Evolutionary conservation across 2,329 filamentous ascomycete species (phyloP).

Genomic region (Talaromyces sp.): DNA sequence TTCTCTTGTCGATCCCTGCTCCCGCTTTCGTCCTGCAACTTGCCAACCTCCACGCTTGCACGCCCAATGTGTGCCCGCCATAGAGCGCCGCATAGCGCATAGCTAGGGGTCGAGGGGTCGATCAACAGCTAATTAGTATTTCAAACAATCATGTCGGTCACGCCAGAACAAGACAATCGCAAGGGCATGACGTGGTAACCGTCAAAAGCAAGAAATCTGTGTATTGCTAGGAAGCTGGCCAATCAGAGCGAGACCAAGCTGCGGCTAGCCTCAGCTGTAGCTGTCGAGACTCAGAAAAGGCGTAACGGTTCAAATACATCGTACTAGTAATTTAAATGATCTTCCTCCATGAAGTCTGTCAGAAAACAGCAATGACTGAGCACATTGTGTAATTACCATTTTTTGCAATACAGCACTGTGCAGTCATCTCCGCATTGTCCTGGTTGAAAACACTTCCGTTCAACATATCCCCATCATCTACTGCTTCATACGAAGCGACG

Average conservation of each 20-base stretch:
- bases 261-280: neutral
- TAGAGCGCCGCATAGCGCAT: neutral
- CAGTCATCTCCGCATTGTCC: neutral
- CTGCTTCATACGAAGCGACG: neutral
- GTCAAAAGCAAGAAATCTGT: neutral
- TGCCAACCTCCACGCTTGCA: neutral
- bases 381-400: neutral
- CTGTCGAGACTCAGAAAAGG: neutral
- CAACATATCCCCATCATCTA: neutral
- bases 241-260: neutral
- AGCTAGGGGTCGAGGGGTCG: neutral
- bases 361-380: neutral
- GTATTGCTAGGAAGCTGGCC: neutral
- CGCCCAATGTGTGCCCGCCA: constrained; percentile 1
- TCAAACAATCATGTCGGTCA: neutral
- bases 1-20: constrained; percentile 8
- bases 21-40: constrained; percentile 9
- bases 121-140: neutral
- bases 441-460: neutral
- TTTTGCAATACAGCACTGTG: neutral
- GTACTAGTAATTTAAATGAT: neutral
- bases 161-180: neutral
- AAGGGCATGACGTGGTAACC: neutral
- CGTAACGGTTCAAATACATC: neutral
- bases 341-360: neutral